A percentile compares a stretch with the other conserved stretches of the same genome.
These are phyloP conservation scores for Nemania sp. DNA, from an alignment of 2,329 filamentous ascomycete genomes.

Conservation along the genomic window DNA sequence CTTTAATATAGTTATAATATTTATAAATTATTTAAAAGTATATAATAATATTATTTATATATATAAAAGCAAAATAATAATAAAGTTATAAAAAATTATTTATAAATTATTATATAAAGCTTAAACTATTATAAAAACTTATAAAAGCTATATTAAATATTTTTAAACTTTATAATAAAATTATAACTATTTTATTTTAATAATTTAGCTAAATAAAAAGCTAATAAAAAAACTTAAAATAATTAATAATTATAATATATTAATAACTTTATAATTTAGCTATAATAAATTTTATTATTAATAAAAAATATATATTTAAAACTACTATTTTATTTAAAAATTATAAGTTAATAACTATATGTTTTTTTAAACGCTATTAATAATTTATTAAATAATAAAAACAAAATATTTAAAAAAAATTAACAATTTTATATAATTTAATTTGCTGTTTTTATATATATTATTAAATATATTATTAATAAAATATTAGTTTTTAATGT, in stretches of 20 bases:
- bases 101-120: constrained; percentile 5
- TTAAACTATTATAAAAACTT: background rate
- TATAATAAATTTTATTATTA: constrained; percentile 2
- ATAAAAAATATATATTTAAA: background rate
- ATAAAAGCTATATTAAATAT: constrained; percentile 2
- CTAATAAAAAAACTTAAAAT: constrained; percentile 2
- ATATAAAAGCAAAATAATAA: background rate
- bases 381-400: background rate
- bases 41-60: constrained; percentile 1
- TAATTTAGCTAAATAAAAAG: background rate
- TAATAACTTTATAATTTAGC: background rate
- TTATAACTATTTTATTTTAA: constrained; percentile 11
- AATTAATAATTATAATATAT: constrained; percentile 1
- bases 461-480: background rate
- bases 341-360: background rate
- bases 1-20: background rate
- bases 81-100: background rate
- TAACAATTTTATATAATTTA: background rate
- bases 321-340: background rate
- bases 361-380: background rate
- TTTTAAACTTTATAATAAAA: background rate
- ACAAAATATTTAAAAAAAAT: constrained; percentile 2
- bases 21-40: background rate
- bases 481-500: background rate
- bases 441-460: background rate